Evolutionary conservation across 1,139 yeast species (phyloP).

Genomic region (Taphrina communis): DNA sequence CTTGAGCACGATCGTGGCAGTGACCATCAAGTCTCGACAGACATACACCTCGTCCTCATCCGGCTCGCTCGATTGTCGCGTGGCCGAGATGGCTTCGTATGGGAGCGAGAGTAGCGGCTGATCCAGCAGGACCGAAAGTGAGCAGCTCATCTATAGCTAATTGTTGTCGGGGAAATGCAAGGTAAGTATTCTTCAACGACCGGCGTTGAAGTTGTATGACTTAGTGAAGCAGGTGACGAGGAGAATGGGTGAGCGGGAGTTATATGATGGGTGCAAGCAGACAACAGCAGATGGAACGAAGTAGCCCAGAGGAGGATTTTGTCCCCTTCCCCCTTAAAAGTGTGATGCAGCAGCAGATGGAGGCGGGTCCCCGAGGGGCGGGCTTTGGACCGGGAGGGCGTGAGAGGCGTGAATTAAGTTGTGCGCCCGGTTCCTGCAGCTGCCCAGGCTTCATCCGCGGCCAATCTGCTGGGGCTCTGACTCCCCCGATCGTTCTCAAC

Average conservation of each 20-base stretch:
- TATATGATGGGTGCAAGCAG: no score
- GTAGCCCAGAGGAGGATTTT: no score
- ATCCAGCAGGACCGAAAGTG: conserved; percentile 24
- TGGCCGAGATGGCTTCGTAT: conserved; percentile 5
- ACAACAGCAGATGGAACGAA: neutral
- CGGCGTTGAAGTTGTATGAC: neutral
- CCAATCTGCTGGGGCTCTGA: neutral
- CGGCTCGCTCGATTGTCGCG: neutral
- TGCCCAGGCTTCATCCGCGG: no score
- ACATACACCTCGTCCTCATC: conserved; percentile 8
- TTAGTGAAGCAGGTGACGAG: no score
- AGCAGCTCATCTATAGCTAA: neutral
- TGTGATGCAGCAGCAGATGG: neutral
- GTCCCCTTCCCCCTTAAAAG: neutral
- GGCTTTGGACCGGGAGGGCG: neutral
- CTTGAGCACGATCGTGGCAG: conserved; percentile 12
- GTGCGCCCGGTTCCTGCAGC: neutral
- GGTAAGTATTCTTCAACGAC: conserved; percentile 5
- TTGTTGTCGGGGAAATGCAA: no score
- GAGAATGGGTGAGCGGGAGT: no score
- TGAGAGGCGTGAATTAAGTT: neutral
- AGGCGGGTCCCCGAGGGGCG: neutral
- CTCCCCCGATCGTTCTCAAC: no score
- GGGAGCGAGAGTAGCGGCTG: conserved; percentile 21
- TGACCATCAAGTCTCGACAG: neutral